A percentile compares a stretch with the other conserved stretches of the same genome.
phyloP scores from a whole-genome alignment of 768 basidiomycete species.

The Cystoderma amianthinum region DNA sequence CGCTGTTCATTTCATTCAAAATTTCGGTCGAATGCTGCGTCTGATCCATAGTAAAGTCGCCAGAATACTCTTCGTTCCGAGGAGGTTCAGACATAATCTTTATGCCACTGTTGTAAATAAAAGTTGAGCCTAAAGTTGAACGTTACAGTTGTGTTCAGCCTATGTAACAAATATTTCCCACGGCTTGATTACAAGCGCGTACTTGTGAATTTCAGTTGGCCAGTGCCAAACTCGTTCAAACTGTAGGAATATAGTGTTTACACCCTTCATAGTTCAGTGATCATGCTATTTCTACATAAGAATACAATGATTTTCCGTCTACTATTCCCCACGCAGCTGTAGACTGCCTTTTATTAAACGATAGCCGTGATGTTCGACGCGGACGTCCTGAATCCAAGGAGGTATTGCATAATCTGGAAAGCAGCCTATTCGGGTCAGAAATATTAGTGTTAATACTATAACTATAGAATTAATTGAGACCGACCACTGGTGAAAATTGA shows the following conservation, averaged over 20 bases:
- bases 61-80: conserved; percentile 4
- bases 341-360: too few species aligned
- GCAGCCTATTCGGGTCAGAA: conserved; percentile 36
- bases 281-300: too few species aligned
- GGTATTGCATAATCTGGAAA: conserved; percentile 61
- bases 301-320: too few species aligned
- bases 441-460: conserved; percentile 1
- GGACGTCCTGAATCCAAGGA: conserved; percentile 67
- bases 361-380: too few species aligned
- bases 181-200: too few species aligned
- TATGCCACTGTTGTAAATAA: neutral
- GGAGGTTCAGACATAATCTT: conserved; percentile 6
- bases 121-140: too few species aligned
- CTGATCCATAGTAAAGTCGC: conserved; percentile 15
- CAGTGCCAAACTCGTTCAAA: too few species aligned
- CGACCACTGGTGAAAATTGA: conserved; percentile 55
- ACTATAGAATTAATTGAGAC: conserved; percentile 11
- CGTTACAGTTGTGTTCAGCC: too few species aligned
- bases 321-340: too few species aligned
- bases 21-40: conserved; percentile 29
- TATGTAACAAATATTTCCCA: too few species aligned
- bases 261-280: too few species aligned
- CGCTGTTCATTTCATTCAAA: conserved; percentile 20
- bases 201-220: conserved; percentile 41
- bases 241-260: too few species aligned